Percentiles rank a stretch among this genome's conserved stretches.
phyloP scores from a whole-genome alignment of 2,329 filamentous ascomycete species.

The Pseudocercospora fuligena region DNA sequence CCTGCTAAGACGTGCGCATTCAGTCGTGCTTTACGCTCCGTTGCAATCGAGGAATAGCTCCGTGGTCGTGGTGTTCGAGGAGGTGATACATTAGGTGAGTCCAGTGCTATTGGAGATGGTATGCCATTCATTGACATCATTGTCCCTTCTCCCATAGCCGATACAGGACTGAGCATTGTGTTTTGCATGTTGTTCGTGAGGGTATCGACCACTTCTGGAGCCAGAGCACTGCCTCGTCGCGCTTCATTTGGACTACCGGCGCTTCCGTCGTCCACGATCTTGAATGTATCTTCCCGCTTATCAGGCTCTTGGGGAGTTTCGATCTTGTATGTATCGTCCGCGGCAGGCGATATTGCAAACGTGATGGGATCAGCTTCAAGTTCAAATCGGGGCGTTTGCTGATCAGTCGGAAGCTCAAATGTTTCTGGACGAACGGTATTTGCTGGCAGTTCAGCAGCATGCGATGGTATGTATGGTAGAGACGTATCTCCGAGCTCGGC shows the following conservation, averaged over 20 bases:
- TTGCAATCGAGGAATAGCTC: constrained; percentile 38
- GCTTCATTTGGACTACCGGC: constrained; percentile 25
- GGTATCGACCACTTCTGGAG: constrained; percentile 51
- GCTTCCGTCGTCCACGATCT: constrained; percentile 9
- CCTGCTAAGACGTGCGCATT: constrained; percentile 29
- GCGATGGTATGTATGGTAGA: constrained; percentile 28
- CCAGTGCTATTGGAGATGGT: constrained; percentile 11
- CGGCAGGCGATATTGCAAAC: constrained; percentile 39
- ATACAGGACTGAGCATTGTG: constrained; percentile 29
- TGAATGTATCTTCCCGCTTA: constrained; percentile 37
- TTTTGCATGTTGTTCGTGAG: constrained; percentile 24
- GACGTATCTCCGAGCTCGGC: constrained; percentile 37
- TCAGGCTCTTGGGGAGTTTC: not conserved
- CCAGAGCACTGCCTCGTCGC: constrained; percentile 50
- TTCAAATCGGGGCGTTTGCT: constrained; percentile 41
- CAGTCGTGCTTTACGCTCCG: constrained; percentile 37
- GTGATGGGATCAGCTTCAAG: constrained; percentile 44
- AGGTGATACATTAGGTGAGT: constrained; percentile 15
- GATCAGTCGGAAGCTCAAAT: constrained; percentile 34
- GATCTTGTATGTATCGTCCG: constrained; percentile 39
- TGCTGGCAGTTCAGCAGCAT: constrained; percentile 39
- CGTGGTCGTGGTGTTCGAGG: constrained; percentile 26
- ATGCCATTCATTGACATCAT: constrained; percentile 16
- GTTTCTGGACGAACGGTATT: constrained; percentile 28
- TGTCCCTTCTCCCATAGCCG: constrained; percentile 27